phyloP scores from a whole-genome alignment of 176 grass and related monocot species.

The Raddia distichophylla region DNA sequence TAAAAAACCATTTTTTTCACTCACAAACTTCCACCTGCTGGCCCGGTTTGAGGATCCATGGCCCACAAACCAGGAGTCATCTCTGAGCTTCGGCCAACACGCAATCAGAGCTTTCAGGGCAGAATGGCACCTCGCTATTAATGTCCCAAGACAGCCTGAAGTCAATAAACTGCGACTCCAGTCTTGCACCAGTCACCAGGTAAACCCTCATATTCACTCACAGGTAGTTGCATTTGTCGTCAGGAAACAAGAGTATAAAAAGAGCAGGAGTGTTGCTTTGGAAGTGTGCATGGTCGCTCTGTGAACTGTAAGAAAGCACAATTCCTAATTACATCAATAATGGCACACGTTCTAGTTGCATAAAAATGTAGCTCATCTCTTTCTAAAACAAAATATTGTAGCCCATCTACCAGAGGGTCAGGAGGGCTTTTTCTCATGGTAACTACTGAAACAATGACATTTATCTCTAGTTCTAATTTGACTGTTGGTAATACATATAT shows the following conservation, averaged over 20 bases:
- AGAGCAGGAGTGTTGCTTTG: neutral
- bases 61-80: neutral
- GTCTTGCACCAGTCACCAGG: neutral
- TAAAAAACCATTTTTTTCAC: too few relatives aligned
- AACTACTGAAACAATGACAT: neutral
- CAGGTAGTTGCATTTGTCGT: neutral
- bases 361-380: neutral
- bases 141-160: neutral
- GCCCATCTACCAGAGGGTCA: neutral
- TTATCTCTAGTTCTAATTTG: neutral
- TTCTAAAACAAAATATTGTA: too few relatives aligned
- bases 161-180: too few relatives aligned
- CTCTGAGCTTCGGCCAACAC: neutral
- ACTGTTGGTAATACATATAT: neutral
- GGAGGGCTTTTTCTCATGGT: neutral
- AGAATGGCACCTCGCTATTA: neutral
- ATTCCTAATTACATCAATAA: too few relatives aligned
- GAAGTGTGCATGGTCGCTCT: neutral
- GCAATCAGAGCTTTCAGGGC: neutral
- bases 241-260: neutral
- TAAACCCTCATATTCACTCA: neutral
- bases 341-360: neutral
- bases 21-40: neutral
- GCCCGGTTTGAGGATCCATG: neutral
- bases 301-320: neutral